phyloP scores from a whole-genome alignment of 1,139 yeast genomes.

The Kurtzmaniella quercitrusa region DNA sequence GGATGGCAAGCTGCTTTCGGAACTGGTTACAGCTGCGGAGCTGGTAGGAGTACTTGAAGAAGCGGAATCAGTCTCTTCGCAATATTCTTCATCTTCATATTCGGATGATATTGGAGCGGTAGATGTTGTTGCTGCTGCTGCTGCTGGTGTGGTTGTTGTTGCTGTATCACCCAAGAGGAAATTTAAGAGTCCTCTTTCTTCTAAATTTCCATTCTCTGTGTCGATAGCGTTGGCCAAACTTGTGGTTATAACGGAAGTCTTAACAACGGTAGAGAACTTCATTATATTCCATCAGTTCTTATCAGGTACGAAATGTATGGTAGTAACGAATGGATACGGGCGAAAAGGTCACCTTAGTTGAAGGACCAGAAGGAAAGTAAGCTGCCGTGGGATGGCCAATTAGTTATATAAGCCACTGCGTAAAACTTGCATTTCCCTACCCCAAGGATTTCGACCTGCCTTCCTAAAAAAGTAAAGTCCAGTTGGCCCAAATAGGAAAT shows the following conservation, averaged over 20 bases:
- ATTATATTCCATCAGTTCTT: conserved; percentile 4
- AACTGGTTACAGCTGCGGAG: neutral
- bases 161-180: conserved; percentile 5
- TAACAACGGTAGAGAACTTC: conserved; percentile 7
- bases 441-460: conserved; percentile 1
- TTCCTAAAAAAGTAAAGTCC: conserved; percentile 2
- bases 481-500: conserved; percentile 1
- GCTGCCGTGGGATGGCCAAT: neutral
- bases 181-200: conserved; percentile 5
- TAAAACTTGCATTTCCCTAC: neutral
- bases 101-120: conserved; percentile 6
- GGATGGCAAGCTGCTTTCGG: conserved; percentile 5
- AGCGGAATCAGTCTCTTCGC: conserved; percentile 6
- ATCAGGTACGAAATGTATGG: neutral
- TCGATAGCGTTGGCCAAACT: conserved; percentile 6
- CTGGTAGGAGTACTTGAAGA: conserved; percentile 7
- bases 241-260: conserved; percentile 6
- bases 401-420: conserved; percentile 1
- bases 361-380: neutral
- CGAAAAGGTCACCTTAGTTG: neutral
- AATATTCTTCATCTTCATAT: conserved; percentile 7
- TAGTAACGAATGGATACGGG: conserved; percentile 4
- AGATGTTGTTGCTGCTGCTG: conserved; percentile 8
- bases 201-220: conserved; percentile 1
- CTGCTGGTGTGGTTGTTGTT: conserved; percentile 9